These are phyloP conservation scores for Saccharomyces hybrid DNA, from an alignment of 1,139 yeast species.

Conservation along the genomic window DNA sequence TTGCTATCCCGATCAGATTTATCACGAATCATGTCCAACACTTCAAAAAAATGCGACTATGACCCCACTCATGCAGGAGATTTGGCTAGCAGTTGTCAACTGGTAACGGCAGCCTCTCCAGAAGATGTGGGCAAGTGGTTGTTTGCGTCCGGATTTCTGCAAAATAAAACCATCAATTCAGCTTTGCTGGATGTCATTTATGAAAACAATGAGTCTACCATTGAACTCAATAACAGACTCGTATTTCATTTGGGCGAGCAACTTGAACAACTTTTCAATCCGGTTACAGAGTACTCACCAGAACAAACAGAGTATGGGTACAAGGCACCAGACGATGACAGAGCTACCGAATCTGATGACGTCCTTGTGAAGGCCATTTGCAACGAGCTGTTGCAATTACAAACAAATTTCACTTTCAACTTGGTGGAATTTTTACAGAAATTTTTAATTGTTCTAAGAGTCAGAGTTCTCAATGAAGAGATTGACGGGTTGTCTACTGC, in stretches of 20 bases:
- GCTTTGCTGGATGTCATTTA: constrained; percentile 68
- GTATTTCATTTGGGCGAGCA: constrained; percentile 77
- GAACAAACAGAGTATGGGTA: constrained; percentile 71
- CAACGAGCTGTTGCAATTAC: constrained; percentile 60
- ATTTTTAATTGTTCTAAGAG: constrained; percentile 70
- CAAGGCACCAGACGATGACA: constrained; percentile 31
- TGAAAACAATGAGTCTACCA: constrained; percentile 41
- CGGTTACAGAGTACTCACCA: constrained; percentile 83
- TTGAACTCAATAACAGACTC: constrained; percentile 64
- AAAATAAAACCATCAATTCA: constrained; percentile 47
- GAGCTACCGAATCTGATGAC: constrained; percentile 26
- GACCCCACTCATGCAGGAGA: constrained; percentile 46
- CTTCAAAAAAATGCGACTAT: constrained; percentile 17
- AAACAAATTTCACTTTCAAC: constrained; percentile 64
- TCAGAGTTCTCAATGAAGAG: constrained; percentile 53
- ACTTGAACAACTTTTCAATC: constrained; percentile 81
- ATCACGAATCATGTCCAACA: background rate
- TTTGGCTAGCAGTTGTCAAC: constrained; percentile 72
- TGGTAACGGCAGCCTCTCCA: constrained; percentile 28
- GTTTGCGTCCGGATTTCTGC: constrained; percentile 51
- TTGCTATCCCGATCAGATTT: constrained; percentile 31
- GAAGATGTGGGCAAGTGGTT: constrained; percentile 50
- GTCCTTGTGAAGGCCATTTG: constrained; percentile 42
- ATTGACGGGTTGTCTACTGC: constrained; percentile 46
- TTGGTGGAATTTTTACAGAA: constrained; percentile 69